phyloP scores from a whole-genome alignment of 768 basidiomycete genomes.

The Boletus pseudo-olivaceus region DNA sequence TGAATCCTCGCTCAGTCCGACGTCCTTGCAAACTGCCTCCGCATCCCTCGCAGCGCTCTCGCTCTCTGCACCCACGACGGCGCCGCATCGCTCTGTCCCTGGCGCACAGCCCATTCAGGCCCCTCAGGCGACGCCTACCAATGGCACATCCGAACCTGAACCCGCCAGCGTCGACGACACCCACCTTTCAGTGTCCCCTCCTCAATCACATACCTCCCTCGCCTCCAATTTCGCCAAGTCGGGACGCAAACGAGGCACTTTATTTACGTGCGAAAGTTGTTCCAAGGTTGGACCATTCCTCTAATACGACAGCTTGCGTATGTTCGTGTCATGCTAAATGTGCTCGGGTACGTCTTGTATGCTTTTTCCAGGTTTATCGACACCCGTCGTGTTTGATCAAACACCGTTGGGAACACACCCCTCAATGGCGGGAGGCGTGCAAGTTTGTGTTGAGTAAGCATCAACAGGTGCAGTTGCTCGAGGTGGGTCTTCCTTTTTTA shows the following conservation, averaged over 20 bases:
- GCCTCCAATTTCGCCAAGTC: slow-evolving; percentile 28
- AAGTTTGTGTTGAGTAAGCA: slow-evolving; percentile 93
- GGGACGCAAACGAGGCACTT: slow-evolving; percentile 77
- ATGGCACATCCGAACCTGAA: slow-evolving; percentile 5
- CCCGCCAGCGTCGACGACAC: slow-evolving; percentile 16
- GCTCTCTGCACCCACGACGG: slow-evolving; percentile 37
- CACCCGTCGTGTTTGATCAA: slow-evolving; percentile 96
- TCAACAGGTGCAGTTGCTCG: slow-evolving; percentile 94
- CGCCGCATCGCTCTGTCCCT: slow-evolving; percentile 20
- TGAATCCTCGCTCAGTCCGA: slow-evolving; percentile 27
- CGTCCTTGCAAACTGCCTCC: slow-evolving; percentile 35
- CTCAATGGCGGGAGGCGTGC: slow-evolving; percentile 91
- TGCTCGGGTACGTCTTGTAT: background rate
- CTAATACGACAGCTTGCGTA: background rate
- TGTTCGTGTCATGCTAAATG: slow-evolving; percentile 5
- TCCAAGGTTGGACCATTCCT: slow-evolving; percentile 60
- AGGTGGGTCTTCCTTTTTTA: slow-evolving; percentile 43
- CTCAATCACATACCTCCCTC: slow-evolving; percentile 3
- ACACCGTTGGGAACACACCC: slow-evolving; percentile 97
- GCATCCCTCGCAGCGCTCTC: slow-evolving; percentile 41
- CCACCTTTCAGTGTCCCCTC: slow-evolving; percentile 9
- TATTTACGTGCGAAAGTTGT: slow-evolving; percentile 92
- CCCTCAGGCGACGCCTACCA: background rate
- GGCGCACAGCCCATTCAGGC: slow-evolving; percentile 15
- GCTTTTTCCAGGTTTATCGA: slow-evolving; percentile 60